These are phyloP conservation scores for Begonia peltatifolia DNA, from an alignment of 306 rosid genomes.

Conservation along the genomic window DNA sequence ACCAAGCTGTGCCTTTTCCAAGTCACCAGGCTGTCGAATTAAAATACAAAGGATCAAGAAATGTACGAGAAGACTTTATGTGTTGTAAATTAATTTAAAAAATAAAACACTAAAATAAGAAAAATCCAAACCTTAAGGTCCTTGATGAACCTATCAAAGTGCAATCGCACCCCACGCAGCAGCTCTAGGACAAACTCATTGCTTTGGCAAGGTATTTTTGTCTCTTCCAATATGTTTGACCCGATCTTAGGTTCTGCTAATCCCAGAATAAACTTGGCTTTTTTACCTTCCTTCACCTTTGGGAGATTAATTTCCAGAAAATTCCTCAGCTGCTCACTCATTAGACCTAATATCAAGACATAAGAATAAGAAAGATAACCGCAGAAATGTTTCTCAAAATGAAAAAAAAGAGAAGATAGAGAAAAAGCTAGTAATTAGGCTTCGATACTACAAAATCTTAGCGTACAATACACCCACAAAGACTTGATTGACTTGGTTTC, in stretches of 20 bases:
- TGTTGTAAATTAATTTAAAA: background rate
- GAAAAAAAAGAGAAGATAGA: too few species aligned
- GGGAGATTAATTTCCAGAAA: constrained; percentile 69
- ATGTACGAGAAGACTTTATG: too few species aligned
- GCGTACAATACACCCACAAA: too few species aligned
- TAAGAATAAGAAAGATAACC: too few species aligned
- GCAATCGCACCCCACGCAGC: constrained; percentile 60
- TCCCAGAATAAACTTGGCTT: constrained; percentile 61
- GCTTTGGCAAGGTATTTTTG: constrained; percentile 72
- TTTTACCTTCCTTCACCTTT: constrained; percentile 56
- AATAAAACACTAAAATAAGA: background rate
- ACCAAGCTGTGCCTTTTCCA: constrained; percentile 82
- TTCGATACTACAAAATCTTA: too few species aligned
- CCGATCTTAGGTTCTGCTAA: constrained; percentile 68
- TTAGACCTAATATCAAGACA: constrained; percentile 31
- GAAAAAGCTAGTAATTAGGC: too few species aligned
- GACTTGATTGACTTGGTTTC: too few species aligned
- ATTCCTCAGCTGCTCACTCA: constrained; percentile 64
- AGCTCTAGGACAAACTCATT: constrained; percentile 62
- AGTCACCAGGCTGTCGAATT: constrained; percentile 49
- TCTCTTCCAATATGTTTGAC: constrained; percentile 47
- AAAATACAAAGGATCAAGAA: background rate
- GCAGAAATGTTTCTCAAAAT: too few species aligned
- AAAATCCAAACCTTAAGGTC: constrained; percentile 51
- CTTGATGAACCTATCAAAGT: constrained; percentile 43